Base-by-base conservation (phyloP, 1,284 basidiomycete genomes). In the Cerrena zonata region DNA sequence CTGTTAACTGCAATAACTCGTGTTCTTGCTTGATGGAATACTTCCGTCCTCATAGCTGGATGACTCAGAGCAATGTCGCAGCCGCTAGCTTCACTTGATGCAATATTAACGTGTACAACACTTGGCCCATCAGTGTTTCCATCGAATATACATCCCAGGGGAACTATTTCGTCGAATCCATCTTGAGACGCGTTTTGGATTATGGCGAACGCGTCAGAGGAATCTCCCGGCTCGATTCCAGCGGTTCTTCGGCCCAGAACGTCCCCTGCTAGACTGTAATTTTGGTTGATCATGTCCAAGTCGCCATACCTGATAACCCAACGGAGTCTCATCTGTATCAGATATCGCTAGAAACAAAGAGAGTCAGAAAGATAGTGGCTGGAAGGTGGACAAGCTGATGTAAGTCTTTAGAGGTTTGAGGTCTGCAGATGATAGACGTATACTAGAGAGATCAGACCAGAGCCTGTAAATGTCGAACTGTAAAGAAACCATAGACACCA, bases 101-200 rank as follows among this genome's bases (percentile, higher is more conserved):
- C 39, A 18, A 26, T n/a, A n/a, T n/a, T 38, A 23, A 48, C n/a
- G 7, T 49, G 49, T 11, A 54, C 49, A 11, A 54, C 53, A 1
- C 53, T 49, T 3, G 53, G 53, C n/a, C n/a, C n/a, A 2, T 48
- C 18, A n/a, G 45, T 43, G 2, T 49, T 49, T 2, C 45, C 40
- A 2, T 4, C 22, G 41, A 51, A 49, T 13, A 51, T 45, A 2
- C 15, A 18, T 2, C 39, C 18, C 12, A 54, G 15, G 2, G 47
- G 21, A 12, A n/a, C 13, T 3, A 21, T 37, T 25, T 54, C 53
- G n/a, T 51, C 27, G 12, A 41, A 47, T 15, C 38, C 4, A 2
- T 48, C 39, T 25, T 45, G 39, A 27, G 39, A 54, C n/a, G 26
- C 26, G 49, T 54, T 49, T 43, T 54, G 48, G 26, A 54, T 48